Percentiles rank a stretch among this genome's conserved stretches.
Evolutionary conservation across 116 monocot genomes (phyloP).

Genomic region (Cymodocea nodosa): DNA sequence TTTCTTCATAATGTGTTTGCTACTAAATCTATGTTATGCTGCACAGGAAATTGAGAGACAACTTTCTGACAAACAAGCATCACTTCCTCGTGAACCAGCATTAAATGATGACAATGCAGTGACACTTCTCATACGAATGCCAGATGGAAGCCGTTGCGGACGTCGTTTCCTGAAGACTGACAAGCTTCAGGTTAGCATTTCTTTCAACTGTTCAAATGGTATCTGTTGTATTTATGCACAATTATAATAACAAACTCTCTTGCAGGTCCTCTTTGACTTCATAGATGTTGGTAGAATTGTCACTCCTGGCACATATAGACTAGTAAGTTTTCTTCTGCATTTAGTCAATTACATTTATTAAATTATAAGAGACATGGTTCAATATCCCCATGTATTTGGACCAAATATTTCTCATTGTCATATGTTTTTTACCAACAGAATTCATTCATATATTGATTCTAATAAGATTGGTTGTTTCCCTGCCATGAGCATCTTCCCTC

Average conservation of each 20-base stretch:
- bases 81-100: conserved; percentile 74
- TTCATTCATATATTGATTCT: no score
- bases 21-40: neutral
- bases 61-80: conserved; percentile 80
- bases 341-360: no score
- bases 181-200: conserved; percentile 68
- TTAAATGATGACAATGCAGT: conserved; percentile 67
- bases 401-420: no score
- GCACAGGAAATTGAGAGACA: conserved; percentile 64
- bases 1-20: neutral
- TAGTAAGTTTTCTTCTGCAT: conserved; percentile 43
- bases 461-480: no score
- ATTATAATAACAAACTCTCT: neutral
- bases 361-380: no score
- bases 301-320: conserved; percentile 77
- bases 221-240: conserved; percentile 1
- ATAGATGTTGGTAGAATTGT: conserved; percentile 66
- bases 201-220: neutral
- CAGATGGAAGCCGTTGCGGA: conserved; percentile 78
- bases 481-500: no score
- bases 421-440: no score
- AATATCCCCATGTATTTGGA: no score
- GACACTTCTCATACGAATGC: conserved; percentile 79
- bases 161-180: conserved; percentile 92
- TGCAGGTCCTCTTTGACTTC: conserved; percentile 88